Evolutionary conservation across 768 basidiomycete genomes (phyloP), one percentile per base, ranked within the genome.

Genomic region (Podaxis sp.): DNA sequence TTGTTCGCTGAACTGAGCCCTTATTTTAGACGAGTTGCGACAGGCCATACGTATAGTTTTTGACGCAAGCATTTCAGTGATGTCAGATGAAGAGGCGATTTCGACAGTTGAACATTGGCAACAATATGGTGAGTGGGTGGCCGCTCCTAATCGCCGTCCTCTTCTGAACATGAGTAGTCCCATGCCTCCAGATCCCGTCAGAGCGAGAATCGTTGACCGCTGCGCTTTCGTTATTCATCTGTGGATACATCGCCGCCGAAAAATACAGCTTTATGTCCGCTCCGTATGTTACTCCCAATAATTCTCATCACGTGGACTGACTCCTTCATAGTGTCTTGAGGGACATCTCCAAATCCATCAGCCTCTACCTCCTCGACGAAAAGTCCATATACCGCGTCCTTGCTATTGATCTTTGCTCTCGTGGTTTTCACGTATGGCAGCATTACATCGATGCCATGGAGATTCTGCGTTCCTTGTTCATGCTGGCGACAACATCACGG

Each of bases 391-490:
- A 91, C 71, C 79, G 89, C 6, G 79, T 85, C 3, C 79, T 95
- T 12, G 94, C 92, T 0, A 88, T 97, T 65, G 96, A 98, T 69
- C 79, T 98, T 9, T 94, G 93, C 67, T 89, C 91, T 1, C 87
- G 91, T 50, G 96, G 96, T 0, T 98, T 98, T 71, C 84, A 89
- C 50, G 86, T 96, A 54, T 98, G 96, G 95, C 94, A 97, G 69
- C 87, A 94, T 66, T 94, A 95, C 67, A 82, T 95, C 62, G 95
- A 98, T 66, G 86, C 94, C 0, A 90, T 94, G 79, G 88, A 89
- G 63, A 87, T 97, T 59, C 77, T 98, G 17, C 88, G 96, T 4
- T 83, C 89, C 1, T 80, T 98, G 11, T 96, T 96, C 71, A 80
- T 77, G 17, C 80, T 97, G 25, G 90, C 94, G 0, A 94, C 94